Conservation (phyloP, 129 eudicot species). For the Arctium minus region DNA sequence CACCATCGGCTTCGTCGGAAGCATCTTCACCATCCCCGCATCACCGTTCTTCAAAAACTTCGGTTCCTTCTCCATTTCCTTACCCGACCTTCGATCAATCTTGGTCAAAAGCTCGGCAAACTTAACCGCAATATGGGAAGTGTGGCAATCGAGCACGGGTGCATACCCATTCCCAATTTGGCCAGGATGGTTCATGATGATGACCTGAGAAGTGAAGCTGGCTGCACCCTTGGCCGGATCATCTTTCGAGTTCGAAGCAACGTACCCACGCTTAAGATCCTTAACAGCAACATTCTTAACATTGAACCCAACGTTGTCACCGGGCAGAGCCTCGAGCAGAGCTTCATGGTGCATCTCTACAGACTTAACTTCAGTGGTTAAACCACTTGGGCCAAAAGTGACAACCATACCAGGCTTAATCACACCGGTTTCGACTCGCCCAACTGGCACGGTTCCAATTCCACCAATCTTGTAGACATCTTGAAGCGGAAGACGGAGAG, state of each 20-base stretch:
- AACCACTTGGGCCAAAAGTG: slow-evolving; percentile 9
- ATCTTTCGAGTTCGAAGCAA: slow-evolving; percentile 17
- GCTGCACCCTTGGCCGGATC: slow-evolving; percentile 10
- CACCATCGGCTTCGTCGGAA: slow-evolving; percentile 15
- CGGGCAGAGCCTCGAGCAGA: neutral
- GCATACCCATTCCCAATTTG: slow-evolving; percentile 11
- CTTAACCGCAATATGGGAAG: slow-evolving; percentile 21
- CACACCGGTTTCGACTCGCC: neutral
- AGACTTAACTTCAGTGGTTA: slow-evolving; percentile 19
- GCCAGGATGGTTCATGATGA: slow-evolving; percentile 24
- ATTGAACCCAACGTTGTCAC: slow-evolving; percentile 16
- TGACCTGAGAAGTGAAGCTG: slow-evolving; percentile 11
- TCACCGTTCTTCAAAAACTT: slow-evolving; percentile 15
- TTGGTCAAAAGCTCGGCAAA: slow-evolving; percentile 13
- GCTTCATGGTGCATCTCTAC: slow-evolving; percentile 20
- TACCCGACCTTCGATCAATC: slow-evolving; percentile 17
- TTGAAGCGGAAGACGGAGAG: slow-evolving; percentile 20
- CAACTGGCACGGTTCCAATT: slow-evolving; percentile 17
- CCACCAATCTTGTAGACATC: slow-evolving; percentile 26
- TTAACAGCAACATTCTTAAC: slow-evolving; percentile 22
- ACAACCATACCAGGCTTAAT: neutral
- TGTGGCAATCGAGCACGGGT: slow-evolving; percentile 8
- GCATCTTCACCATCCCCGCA: slow-evolving; percentile 13
- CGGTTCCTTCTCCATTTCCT: slow-evolving; percentile 12
- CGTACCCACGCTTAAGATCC: slow-evolving; percentile 23